Evolutionary conservation across 805 yeast species (phyloP).

Genomic region (Zygosaccharomyces pseudorouxii): DNA sequence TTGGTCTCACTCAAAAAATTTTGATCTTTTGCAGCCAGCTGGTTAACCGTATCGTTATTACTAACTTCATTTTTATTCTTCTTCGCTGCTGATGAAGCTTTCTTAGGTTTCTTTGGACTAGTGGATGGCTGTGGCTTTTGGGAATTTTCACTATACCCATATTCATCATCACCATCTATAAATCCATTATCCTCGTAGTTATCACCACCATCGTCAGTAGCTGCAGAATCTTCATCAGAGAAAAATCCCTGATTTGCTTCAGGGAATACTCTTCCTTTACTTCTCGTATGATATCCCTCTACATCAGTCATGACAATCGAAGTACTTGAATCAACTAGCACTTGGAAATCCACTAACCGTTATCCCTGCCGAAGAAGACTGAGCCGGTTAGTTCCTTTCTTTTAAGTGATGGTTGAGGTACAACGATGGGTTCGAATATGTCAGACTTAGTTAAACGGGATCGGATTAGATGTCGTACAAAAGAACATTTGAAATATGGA

Average conservation of each 20-base stretch:
- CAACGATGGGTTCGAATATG: neutral
- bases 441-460: neutral
- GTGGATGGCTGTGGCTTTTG: conserved; percentile 8
- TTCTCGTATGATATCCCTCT: conserved; percentile 24
- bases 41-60: conserved; percentile 23
- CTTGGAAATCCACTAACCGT: conserved; percentile 8
- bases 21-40: conserved; percentile 42
- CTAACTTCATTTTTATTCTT: conserved; percentile 13
- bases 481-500: neutral
- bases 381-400: conserved; percentile 5
- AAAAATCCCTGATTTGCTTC: conserved; percentile 28
- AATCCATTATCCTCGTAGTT: conserved; percentile 23
- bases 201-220: conserved; percentile 27
- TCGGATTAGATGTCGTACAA: neutral
- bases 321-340: neutral
- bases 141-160: conserved; percentile 16
- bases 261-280: conserved; percentile 24
- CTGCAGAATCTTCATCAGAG: conserved; percentile 33
- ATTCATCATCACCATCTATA: conserved; percentile 23
- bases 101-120: conserved; percentile 12
- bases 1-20: conserved; percentile 30
- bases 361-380: conserved; percentile 3
- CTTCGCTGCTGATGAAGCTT: conserved; percentile 6
- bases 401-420: neutral
- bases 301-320: conserved; percentile 17